Evolutionary conservation across 306 rosid genomes (phyloP).

Genomic region (Trichosanthes cucumerina): DNA sequence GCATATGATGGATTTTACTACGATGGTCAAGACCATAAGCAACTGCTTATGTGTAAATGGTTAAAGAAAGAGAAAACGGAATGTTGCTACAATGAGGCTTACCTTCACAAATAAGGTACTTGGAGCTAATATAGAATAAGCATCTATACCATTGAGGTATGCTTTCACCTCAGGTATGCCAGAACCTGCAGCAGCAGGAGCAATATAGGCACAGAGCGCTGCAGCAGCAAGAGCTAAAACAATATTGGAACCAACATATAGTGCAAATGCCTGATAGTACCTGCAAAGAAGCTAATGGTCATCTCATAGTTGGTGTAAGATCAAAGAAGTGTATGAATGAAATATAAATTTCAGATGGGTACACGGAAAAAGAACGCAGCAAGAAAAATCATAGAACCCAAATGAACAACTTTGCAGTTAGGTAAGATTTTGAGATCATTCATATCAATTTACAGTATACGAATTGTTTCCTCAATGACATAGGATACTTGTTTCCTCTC

Average conservation of each 20-base stretch:
- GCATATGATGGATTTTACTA: neutral
- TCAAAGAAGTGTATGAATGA: neutral
- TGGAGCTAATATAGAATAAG: conserved; percentile 67
- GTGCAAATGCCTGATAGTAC: conserved; percentile 49
- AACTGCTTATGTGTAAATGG: neutral
- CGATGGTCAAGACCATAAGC: too few species aligned
- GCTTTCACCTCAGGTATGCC: conserved; percentile 93
- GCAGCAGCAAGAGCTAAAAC: conserved; percentile 47
- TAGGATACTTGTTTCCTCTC: neutral
- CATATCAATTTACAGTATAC: neutral
- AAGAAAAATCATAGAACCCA: neutral
- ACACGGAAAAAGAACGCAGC: neutral
- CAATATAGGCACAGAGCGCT: conserved; percentile 49
- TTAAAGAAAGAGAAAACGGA: neutral
- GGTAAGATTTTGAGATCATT: neutral
- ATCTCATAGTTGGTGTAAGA: conserved; percentile 16
- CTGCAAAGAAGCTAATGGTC: conserved; percentile 33
- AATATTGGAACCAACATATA: conserved; percentile 39
- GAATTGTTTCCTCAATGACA: neutral
- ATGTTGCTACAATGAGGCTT: neutral
- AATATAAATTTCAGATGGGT: neutral
- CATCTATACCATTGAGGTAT: conserved; percentile 73
- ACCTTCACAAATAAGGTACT: conserved; percentile 79
- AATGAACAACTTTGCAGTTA: neutral
- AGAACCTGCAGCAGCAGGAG: conserved; percentile 85